Evolutionary conservation across 225 moss, liverwort and hornwort genomes (phyloP).

Genomic region (Rhytidiadelphus loreus): DNA sequence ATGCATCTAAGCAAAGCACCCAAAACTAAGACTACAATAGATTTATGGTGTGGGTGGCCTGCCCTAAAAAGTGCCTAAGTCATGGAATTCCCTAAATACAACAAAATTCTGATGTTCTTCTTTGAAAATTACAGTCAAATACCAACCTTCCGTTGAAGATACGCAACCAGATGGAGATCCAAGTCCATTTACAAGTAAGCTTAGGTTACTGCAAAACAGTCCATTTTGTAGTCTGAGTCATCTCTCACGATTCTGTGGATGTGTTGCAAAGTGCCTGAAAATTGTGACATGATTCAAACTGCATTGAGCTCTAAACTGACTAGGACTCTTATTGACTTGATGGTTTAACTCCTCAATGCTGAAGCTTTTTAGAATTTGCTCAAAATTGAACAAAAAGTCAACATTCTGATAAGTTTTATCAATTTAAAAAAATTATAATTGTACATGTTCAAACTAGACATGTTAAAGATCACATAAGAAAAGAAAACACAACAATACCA

Average conservation of each 20-base stretch:
- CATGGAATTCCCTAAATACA: background rate
- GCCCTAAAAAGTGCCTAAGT: background rate
- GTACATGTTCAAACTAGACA: background rate
- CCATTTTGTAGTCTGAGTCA: background rate
- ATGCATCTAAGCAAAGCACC: background rate
- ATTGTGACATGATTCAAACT: background rate
- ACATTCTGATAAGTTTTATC: too few relatives aligned
- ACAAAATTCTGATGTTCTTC: background rate
- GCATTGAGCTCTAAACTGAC: too few relatives aligned
- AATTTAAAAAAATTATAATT: background rate
- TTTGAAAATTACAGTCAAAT: background rate
- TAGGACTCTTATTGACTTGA: background rate
- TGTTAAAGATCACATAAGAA: background rate
- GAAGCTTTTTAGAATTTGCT: background rate
- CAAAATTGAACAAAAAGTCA: too few relatives aligned
- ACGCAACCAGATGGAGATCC: background rate
- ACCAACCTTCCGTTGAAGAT: background rate
- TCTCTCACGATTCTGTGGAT: too few relatives aligned
- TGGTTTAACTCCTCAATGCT: fast-evolving
- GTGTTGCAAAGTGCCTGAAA: background rate
- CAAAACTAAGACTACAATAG: too few relatives aligned
- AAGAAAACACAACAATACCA: too few relatives aligned
- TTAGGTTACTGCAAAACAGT: too few relatives aligned
- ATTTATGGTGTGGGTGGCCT: background rate
- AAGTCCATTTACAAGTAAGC: background rate